Evolutionary conservation across 2,329 filamentous ascomycete species (phyloP), one percentile per base, ranked within the genome.

Genomic region (Phialophora verrucosa): DNA sequence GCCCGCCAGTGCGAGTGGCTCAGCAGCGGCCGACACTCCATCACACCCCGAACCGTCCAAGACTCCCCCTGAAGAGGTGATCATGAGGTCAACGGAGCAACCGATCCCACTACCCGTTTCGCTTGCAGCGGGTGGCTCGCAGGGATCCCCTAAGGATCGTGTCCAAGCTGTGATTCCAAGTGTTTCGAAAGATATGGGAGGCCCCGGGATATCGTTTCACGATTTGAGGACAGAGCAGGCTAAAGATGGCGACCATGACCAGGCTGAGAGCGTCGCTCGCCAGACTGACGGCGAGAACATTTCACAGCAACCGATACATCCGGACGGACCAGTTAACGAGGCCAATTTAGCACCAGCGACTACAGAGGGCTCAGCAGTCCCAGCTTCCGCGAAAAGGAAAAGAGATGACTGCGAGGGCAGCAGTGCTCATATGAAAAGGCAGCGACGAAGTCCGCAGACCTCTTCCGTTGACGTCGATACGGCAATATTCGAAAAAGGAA

Each of bases 381-480:
- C 59, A 14, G 32, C 50, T 11, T 42, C 17, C 17, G 25, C 27
- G 25, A 60, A 55, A 55, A 59, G 63, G 27, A 62, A 65, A 53
- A 25, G 53, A 42, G 31, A 23, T 27, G 25, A 23, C 29, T 17
- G 20, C 17, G 32, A 20, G 51, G 25, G 14, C n/a, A 20, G 27
- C 12, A 17, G n/a, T 12, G 17, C 20, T 49, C 59, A 38, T 4
- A 25, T 2, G 4, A 65, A 65, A 53, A 31, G 23, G 29, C 51
- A 11, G n/a, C 50, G 55, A n/a, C 53, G 23, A 32, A 35, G 17
- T 14, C 32, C 20, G 7, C 14, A 31, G 27, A 35, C 25, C 25
- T 4, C 23, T 14, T 20, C 38, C 27, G 4, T 47, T 54, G 56
- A 49, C 58, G 57, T 17, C 10, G 42, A 49, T 10, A 29, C 2